Evolutionary conservation across 2,329 filamentous ascomycete genomes (phyloP).

Genomic region (Delphinella strobiligena): DNA sequence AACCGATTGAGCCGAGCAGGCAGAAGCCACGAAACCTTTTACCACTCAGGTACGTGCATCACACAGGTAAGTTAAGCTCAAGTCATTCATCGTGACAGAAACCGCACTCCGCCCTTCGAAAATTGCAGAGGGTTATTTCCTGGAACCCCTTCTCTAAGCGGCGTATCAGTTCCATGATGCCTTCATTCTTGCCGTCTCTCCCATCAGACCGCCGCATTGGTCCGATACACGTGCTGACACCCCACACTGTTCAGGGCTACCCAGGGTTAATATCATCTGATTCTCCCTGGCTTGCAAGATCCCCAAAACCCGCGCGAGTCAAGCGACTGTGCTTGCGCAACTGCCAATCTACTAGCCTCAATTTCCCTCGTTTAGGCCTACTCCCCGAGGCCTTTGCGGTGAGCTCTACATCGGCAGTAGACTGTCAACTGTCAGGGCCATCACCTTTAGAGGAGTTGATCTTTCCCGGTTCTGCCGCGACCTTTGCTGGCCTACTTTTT

Average conservation of each 20-base stretch:
- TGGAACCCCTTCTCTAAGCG: neutral
- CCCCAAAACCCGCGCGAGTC: constrained; percentile 10
- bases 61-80: neutral
- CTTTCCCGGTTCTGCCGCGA: constrained; percentile 8
- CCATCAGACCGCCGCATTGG: constrained; percentile 5
- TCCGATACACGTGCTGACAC: constrained; percentile 6
- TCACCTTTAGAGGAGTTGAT: constrained; percentile 3
- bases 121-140: neutral
- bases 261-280: constrained; percentile 6
- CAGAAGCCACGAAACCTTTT: too few species aligned
- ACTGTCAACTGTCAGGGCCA: neutral
- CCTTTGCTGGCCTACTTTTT: constrained; percentile 7
- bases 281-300: constrained; percentile 8
- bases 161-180: neutral
- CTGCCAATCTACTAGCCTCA: constrained; percentile 11
- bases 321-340: constrained; percentile 11
- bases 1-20: too few species aligned
- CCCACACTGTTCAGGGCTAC: constrained; percentile 3
- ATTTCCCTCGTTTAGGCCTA: constrained; percentile 11
- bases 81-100: neutral
- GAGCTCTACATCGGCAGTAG: constrained; percentile 4
- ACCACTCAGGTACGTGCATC: neutral
- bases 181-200: neutral
- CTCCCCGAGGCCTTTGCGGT: constrained; percentile 5
- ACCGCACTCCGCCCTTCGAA: neutral